Conservation (phyloP, 106 monocot species). For the Triglochin maritima region DNA sequence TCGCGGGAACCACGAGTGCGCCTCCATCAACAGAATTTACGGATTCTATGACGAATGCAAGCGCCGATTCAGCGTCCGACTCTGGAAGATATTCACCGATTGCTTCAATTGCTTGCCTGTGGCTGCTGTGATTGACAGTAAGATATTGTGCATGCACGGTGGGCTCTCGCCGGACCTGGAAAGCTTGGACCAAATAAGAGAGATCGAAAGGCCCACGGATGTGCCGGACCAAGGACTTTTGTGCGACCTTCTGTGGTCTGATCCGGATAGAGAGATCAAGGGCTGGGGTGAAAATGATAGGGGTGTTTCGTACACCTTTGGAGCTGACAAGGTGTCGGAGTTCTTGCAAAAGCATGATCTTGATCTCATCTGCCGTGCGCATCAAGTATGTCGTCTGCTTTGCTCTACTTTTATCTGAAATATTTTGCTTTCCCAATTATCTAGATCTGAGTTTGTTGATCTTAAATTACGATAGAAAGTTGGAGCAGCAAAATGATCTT, state of each 20-base stretch:
- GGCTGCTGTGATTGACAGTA: constrained; percentile 14
- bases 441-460: neutral
- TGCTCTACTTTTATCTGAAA: neutral
- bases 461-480: neutral
- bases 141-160: constrained; percentile 21
- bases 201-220: constrained; percentile 16
- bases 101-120: constrained; percentile 24
- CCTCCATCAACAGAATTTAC: constrained; percentile 18
- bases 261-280: constrained; percentile 12
- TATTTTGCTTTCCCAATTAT: neutral
- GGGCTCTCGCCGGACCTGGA: constrained; percentile 18
- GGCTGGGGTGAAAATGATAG: constrained; percentile 23
- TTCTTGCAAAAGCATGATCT: constrained; percentile 18
- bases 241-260: constrained; percentile 21
- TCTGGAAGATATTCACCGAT: constrained; percentile 17
- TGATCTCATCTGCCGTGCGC: constrained; percentile 19
- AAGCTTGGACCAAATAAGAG: constrained; percentile 16
- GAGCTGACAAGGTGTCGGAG: constrained; percentile 11
- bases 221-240: constrained; percentile 17
- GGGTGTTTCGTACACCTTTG: constrained; percentile 20
- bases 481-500: neutral
- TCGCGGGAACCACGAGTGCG: constrained; percentile 19
- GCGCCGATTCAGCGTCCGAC: constrained; percentile 17
- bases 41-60: constrained; percentile 25
- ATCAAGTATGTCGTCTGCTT: constrained; percentile 6